These are phyloP conservation scores for Antitrichia curtipendula DNA, from an alignment of 225 moss, liverwort and hornwort genomes.

Conservation along the genomic window DNA sequence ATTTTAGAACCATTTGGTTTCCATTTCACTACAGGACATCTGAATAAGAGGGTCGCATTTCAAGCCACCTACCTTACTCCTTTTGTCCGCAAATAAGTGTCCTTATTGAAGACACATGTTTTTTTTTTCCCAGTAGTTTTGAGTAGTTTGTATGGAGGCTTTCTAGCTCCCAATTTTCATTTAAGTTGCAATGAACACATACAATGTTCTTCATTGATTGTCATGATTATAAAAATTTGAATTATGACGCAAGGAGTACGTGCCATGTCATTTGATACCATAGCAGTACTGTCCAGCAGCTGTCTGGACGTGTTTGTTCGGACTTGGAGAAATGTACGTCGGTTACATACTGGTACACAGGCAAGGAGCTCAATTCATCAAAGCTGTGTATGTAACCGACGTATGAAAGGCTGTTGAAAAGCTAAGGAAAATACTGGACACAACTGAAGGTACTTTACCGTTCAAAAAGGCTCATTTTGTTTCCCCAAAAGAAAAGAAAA, in stretches of 20 bases:
- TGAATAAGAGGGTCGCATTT: too few species aligned
- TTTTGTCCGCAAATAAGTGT: fast-evolving
- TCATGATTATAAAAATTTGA: not conserved
- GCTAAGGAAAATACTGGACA: not conserved
- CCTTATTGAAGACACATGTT: fast-evolving
- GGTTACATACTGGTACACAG: not conserved
- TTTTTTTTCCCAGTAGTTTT: not conserved
- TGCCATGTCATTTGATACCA: not conserved
- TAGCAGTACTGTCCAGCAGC: not conserved
- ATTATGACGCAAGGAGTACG: too few species aligned
- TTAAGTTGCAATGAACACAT: not conserved
- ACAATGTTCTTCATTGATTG: not conserved
- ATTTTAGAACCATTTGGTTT: too few species aligned
- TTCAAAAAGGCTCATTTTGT: too few species aligned
- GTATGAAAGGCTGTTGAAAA: too few species aligned
- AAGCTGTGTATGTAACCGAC: too few species aligned
- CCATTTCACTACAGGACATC: too few species aligned
- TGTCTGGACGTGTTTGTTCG: not conserved
- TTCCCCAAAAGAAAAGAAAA: too few species aligned
- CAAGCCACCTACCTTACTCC: too few species aligned
- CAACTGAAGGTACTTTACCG: not conserved
- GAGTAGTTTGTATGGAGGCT: fast-evolving
- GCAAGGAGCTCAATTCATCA: not conserved
- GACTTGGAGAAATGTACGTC: not conserved
- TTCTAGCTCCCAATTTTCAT: fast-evolving